Evolutionary conservation across 1,139 yeast genomes (phyloP), one percentile per base, ranked within the genome.

Genomic region (Geotrichum reessii): DNA sequence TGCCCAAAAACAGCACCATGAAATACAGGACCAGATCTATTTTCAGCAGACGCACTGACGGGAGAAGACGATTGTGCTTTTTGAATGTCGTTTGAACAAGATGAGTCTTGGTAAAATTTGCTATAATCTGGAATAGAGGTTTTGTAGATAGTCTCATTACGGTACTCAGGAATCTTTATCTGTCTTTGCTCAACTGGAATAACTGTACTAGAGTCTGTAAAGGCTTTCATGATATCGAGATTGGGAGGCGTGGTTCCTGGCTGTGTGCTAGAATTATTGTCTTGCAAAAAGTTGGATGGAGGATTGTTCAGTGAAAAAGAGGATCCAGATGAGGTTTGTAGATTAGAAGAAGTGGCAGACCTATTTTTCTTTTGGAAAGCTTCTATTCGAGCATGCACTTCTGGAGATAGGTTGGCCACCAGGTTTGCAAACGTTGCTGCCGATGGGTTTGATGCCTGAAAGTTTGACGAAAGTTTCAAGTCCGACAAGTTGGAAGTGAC

Each of bases 331-430:
- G 47, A 37, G 21, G 28, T 19, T 22, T 50, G 11, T 1, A 47
- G 27, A 24, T 1, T 50, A 40, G 52, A 33, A 6, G 31, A 53
- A 19, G 47, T 19, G 47, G 11, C 54, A n/a, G 58, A 42, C 24
- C 31, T 47, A 17, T 64, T 61, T 27, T 59, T 46, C 17, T 58
- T 55, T 68, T 86, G 93, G 65, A 86, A 85, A 0, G 92, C 92
- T 72, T 85, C 73, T 54, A 87, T 77, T 63, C 90, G 76, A 1
- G 93, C 95, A 71, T 86, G 93, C 58, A 86, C 79, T 63, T 84
- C 89, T 14, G 88, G 83, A 1, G 70, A 85, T 57, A 76, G 73
- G 59, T 65, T 67, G 21, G 63, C 63, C 53, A 61, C 52, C 11
- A 59, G 47, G 44, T 52, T 57, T 1, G 62, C 63, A n/a, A 59